Evolutionary conservation across 768 basidiomycete species (phyloP).

Genomic region (Agrocybe chaxingu): DNA sequence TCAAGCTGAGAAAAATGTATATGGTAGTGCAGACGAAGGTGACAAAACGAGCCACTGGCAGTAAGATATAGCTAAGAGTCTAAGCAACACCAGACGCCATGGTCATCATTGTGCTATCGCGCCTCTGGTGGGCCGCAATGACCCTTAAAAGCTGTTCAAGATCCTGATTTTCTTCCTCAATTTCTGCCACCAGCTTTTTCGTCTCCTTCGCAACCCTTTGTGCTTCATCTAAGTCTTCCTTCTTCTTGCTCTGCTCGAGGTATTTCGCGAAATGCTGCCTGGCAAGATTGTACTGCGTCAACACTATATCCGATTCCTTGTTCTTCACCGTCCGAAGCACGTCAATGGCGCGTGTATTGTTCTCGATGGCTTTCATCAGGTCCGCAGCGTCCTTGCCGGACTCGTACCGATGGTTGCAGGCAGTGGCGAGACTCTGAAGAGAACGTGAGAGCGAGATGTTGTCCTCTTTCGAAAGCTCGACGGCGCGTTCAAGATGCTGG

Average conservation of each 20-base stretch:
- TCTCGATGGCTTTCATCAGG: conserved; percentile 2
- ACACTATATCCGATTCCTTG: not conserved
- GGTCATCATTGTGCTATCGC: not conserved
- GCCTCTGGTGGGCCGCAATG: not conserved
- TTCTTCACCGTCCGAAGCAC: not conserved
- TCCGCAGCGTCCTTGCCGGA: not conserved
- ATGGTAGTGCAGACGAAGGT: too few species aligned
- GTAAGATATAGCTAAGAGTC: too few species aligned
- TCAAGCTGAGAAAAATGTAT: too few species aligned
- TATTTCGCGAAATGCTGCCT: not conserved
- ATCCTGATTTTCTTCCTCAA: not conserved
- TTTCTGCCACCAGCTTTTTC: not conserved
- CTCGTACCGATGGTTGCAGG: conserved; percentile 2
- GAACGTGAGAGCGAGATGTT: not conserved
- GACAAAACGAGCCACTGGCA: too few species aligned
- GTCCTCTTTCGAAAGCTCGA: not conserved
- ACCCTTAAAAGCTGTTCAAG: not conserved
- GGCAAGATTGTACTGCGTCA: conserved; percentile 5
- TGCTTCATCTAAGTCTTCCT: not conserved
- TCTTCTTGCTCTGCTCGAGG: not conserved
- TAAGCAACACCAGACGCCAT: too few species aligned
- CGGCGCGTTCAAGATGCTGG: too few species aligned
- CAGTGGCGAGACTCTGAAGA: conserved; percentile 3
- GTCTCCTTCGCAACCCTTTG: not conserved
- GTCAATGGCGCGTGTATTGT: not conserved